phyloP scores from a whole-genome alignment of 768 basidiomycete genomes.

The Termitomyces sp. region DNA sequence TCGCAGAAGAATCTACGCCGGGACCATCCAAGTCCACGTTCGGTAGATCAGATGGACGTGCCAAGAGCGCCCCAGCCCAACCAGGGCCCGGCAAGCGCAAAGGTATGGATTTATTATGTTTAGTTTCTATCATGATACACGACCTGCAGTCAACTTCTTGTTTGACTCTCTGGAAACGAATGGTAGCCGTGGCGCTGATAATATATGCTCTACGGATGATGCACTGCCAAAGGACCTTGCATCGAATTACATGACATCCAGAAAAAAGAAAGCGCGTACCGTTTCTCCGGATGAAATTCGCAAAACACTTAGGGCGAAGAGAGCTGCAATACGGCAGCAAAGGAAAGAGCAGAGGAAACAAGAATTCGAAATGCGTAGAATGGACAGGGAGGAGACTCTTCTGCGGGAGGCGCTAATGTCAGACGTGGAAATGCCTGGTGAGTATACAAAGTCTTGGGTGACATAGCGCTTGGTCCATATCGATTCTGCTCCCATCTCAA shows the following conservation, averaged over 20 bases:
- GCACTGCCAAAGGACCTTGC: constrained; percentile 23
- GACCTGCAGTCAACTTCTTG: constrained; percentile 23
- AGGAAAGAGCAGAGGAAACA: constrained; percentile 34
- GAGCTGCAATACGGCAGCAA: constrained; percentile 32
- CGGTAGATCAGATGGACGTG: constrained; percentile 1
- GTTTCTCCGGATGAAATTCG: constrained; percentile 39
- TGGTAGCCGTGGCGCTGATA: constrained; percentile 24
- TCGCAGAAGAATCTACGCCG: not conserved
- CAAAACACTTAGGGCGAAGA: constrained; percentile 25
- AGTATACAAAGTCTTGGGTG: not conserved
- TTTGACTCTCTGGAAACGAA: constrained; percentile 28
- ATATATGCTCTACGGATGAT: constrained; percentile 22
- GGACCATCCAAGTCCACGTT: not conserved
- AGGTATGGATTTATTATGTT: constrained; percentile 25
- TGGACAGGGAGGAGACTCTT: constrained; percentile 30
- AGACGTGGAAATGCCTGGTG: constrained; percentile 18
- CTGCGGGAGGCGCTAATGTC: constrained; percentile 33
- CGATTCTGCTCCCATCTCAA: not conserved
- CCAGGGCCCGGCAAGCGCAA: constrained; percentile 38
- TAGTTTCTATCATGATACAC: not conserved
- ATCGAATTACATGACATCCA: constrained; percentile 24
- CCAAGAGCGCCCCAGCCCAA: constrained; percentile 17
- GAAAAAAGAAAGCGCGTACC: constrained; percentile 46
- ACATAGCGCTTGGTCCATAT: not conserved
- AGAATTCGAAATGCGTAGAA: constrained; percentile 30